Percentiles rank a stretch among this genome's conserved stretches.
These are phyloP conservation scores for Spathaspora hagerdaliae DNA, from an alignment of 805 yeast species.

Conservation along the genomic window DNA sequence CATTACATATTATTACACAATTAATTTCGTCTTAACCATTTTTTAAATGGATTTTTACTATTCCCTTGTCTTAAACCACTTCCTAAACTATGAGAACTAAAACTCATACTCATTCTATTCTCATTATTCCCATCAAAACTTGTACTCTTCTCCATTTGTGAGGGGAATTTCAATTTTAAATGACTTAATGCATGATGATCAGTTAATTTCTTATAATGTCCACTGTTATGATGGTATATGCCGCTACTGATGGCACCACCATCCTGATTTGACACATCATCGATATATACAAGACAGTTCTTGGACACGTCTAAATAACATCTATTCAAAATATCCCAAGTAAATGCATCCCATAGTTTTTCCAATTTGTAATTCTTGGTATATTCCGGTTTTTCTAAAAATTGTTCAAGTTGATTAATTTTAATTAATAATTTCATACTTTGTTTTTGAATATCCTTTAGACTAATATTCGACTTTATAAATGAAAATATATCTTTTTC, in stretches of 20 bases:
- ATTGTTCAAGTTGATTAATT: conserved; percentile 25
- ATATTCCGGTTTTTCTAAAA: conserved; percentile 28
- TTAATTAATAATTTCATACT: conserved; percentile 29
- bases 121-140: background rate
- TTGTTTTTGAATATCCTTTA: conserved; percentile 40
- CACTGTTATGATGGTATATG: conserved; percentile 7
- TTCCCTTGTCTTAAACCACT: conserved; percentile 15
- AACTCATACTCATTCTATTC: conserved; percentile 11
- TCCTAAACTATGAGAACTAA: conserved; percentile 20
- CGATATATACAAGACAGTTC: conserved; percentile 28
- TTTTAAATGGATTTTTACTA: conserved; percentile 36
- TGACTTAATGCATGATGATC: conserved; percentile 27
- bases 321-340: conserved; percentile 23
- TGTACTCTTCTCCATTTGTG: background rate
- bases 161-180: conserved; percentile 27
- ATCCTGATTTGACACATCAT: conserved; percentile 14
- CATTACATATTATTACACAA: background rate
- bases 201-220: conserved; percentile 22
- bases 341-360: conserved; percentile 33
- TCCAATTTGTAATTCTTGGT: conserved; percentile 20
- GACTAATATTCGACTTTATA: conserved; percentile 38
- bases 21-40: conserved; percentile 29
- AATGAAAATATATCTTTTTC: conserved; percentile 34
- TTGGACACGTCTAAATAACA: conserved; percentile 28
- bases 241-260: too few relatives aligned